Percentiles rank a stretch among this genome's conserved stretches.
Conservation (phyloP, 2,329 filamentous ascomycete species). For the Colletotrichum euphorbiae region DNA sequence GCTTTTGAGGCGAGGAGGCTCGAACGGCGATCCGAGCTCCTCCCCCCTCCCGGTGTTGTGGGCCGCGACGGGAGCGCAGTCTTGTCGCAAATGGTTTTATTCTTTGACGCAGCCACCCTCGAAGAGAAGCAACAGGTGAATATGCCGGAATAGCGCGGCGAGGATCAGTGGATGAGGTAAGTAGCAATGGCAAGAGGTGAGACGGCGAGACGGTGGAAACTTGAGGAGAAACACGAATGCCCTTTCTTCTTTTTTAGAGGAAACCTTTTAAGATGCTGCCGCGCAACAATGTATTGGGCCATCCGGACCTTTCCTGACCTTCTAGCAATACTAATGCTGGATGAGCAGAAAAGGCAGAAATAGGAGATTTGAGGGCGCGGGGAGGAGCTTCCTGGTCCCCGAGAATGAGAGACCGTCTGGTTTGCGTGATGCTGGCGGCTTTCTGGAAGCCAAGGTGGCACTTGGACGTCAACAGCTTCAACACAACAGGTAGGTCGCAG, state of each 20-base stretch:
- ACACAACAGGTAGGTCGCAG: slow-evolving; percentile 2
- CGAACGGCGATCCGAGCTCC: slow-evolving; percentile 26
- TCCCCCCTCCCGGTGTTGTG: slow-evolving; percentile 9
- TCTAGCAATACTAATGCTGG: not conserved
- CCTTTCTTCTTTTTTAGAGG: slow-evolving; percentile 10
- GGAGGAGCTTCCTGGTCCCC: slow-evolving; percentile 12
- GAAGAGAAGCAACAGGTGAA: slow-evolving; percentile 9
- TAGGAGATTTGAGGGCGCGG: slow-evolving; percentile 2
- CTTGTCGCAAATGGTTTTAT: slow-evolving; percentile 6
- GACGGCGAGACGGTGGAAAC: not conserved
- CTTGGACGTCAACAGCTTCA: not conserved
- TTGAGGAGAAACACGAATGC: slow-evolving; percentile 19
- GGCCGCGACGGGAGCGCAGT: slow-evolving; percentile 20
- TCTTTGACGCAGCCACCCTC: slow-evolving; percentile 10
- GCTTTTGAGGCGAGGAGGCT: slow-evolving; percentile 25
- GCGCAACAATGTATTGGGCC: slow-evolving; percentile 10
- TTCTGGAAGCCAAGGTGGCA: slow-evolving; percentile 13
- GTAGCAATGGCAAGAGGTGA: not conserved
- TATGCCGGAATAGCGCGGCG: not conserved
- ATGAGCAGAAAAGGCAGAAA: not conserved
- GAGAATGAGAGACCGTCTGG: slow-evolving; percentile 3
- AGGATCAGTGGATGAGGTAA: slow-evolving; percentile 11
- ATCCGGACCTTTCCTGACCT: slow-evolving; percentile 15
- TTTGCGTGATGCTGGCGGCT: not conserved
- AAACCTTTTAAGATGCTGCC: slow-evolving; percentile 21